Evolutionary conservation across 2,329 filamentous ascomycete genomes (phyloP).

Genomic region (Blumeriella jaapii): DNA sequence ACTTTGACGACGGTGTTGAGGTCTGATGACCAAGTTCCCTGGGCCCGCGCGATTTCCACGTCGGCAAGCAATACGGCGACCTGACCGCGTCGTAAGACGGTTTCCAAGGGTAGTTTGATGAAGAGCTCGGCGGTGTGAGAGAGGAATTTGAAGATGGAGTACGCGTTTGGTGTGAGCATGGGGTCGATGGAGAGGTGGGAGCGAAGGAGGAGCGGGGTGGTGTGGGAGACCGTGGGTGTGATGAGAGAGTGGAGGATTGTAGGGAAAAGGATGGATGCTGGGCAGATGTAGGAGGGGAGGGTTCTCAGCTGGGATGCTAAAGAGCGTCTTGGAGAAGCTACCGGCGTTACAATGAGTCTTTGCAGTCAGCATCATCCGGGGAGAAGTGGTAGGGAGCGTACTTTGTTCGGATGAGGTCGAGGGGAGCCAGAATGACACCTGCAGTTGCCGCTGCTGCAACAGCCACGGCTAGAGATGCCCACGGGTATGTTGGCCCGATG

Average conservation of each 20-base stretch:
- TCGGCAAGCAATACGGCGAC: conserved; percentile 47
- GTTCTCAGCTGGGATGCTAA: conserved; percentile 59
- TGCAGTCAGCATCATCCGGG: conserved; percentile 28
- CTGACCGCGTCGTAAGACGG: conserved; percentile 79
- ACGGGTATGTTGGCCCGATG: conserved; percentile 71
- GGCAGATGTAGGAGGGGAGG: conserved; percentile 67
- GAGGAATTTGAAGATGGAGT: conserved; percentile 72
- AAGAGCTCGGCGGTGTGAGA: conserved; percentile 72
- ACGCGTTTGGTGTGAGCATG: conserved; percentile 67
- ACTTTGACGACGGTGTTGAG: conserved; percentile 69
- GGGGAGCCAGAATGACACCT: conserved; percentile 69
- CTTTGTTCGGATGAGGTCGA: conserved; percentile 80
- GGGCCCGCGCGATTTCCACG: conserved; percentile 15
- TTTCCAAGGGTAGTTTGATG: conserved; percentile 82
- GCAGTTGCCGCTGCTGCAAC: conserved; percentile 56
- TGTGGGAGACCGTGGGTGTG: conserved; percentile 71
- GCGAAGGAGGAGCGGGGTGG: conserved; percentile 74
- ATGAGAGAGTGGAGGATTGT: conserved; percentile 78
- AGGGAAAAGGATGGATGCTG: conserved; percentile 61
- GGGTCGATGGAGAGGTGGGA: conserved; percentile 78
- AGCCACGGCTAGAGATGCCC: conserved; percentile 67
- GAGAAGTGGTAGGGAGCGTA: too few relatives aligned
- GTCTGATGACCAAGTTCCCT: conserved; percentile 12
- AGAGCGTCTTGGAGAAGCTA: conserved; percentile 65
- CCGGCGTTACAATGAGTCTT: conserved; percentile 73